Evolutionary conservation across 2,329 filamentous ascomycete genomes (phyloP).

Genomic region (Aureobasidium namibiae): DNA sequence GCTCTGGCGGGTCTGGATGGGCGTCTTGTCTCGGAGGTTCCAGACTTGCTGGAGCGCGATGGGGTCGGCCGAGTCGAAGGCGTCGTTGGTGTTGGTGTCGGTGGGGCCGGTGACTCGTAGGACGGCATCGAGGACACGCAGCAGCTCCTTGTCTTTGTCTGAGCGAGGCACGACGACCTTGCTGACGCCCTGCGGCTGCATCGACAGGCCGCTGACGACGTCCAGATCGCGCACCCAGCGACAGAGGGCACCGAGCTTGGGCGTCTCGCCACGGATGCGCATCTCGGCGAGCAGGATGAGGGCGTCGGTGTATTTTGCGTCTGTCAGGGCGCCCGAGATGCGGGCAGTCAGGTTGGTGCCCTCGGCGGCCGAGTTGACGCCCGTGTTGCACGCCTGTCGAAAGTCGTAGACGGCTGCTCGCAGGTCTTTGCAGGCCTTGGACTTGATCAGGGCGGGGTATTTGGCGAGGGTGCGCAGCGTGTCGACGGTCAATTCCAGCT

Average conservation of each 20-base stretch:
- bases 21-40: slow-evolving; percentile 44
- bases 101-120: slow-evolving; percentile 55
- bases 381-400: slow-evolving; percentile 59
- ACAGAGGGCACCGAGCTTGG: slow-evolving; percentile 60
- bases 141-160: slow-evolving; percentile 45
- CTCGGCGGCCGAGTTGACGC: slow-evolving; percentile 43
- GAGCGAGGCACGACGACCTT: slow-evolving; percentile 31
- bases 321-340: slow-evolving; percentile 57
- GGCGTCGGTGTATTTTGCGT: slow-evolving; percentile 59
- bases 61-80: slow-evolving; percentile 31
- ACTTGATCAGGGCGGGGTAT: slow-evolving; percentile 57
- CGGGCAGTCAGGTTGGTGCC: slow-evolving; percentile 58
- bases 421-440: slow-evolving; percentile 58
- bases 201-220: slow-evolving; percentile 57
- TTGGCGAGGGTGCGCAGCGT: slow-evolving; percentile 51
- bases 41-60: slow-evolving; percentile 54
- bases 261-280: slow-evolving; percentile 56
- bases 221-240: slow-evolving; percentile 66
- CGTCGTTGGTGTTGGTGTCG: slow-evolving; percentile 39
- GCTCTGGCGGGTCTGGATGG: slow-evolving; percentile 45
- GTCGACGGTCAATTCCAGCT: slow-evolving; percentile 59
- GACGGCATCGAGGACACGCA: slow-evolving; percentile 56
- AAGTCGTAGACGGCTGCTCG: slow-evolving; percentile 62
- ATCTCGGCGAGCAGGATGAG: slow-evolving; percentile 60
- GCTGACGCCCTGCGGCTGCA: slow-evolving; percentile 40